Evolutionary conservation across 2,329 filamentous ascomycete species (phyloP).

Genomic region (Sporothrix schenckii): DNA sequence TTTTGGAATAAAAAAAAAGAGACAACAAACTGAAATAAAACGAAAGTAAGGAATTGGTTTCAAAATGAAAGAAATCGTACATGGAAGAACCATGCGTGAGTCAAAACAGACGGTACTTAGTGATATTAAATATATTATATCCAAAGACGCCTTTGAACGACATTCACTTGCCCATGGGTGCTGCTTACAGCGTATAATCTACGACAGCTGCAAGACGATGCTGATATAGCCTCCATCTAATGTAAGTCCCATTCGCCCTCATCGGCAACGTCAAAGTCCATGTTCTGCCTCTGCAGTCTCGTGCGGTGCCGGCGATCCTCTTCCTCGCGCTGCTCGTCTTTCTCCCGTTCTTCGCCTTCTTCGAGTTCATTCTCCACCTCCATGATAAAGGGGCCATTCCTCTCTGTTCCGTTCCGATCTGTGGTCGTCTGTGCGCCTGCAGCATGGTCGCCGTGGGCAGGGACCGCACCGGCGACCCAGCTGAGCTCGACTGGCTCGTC

Average conservation of each 20-base stretch:
- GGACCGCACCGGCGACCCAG: slow-evolving; percentile 54
- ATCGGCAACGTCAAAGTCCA: slow-evolving; percentile 60
- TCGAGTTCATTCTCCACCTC: background rate
- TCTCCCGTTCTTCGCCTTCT: background rate
- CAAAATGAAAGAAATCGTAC: no score
- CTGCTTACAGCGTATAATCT: no score
- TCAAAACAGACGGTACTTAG: no score
- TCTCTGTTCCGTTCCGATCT: slow-evolving; percentile 5
- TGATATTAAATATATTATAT: background rate
- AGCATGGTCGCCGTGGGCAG: slow-evolving; percentile 15
- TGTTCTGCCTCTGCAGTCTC: slow-evolving; percentile 45
- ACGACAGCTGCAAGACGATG: no score
- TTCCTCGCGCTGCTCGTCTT: slow-evolving; percentile 8
- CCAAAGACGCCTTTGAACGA: background rate
- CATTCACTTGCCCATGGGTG: no score
- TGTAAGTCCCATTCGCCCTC: slow-evolving; percentile 52
- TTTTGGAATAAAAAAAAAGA: no score
- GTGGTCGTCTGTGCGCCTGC: slow-evolving; percentile 28
- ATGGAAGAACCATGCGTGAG: no score
- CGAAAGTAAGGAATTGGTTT: no score
- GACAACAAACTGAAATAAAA: no score
- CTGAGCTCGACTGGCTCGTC: slow-evolving; percentile 64
- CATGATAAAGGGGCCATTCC: background rate
- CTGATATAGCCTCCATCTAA: background rate
- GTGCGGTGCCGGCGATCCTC: slow-evolving; percentile 12